These are phyloP conservation scores for Lachnellula occidentalis DNA, from an alignment of 2,329 filamentous ascomycete species.

Conservation along the genomic window DNA sequence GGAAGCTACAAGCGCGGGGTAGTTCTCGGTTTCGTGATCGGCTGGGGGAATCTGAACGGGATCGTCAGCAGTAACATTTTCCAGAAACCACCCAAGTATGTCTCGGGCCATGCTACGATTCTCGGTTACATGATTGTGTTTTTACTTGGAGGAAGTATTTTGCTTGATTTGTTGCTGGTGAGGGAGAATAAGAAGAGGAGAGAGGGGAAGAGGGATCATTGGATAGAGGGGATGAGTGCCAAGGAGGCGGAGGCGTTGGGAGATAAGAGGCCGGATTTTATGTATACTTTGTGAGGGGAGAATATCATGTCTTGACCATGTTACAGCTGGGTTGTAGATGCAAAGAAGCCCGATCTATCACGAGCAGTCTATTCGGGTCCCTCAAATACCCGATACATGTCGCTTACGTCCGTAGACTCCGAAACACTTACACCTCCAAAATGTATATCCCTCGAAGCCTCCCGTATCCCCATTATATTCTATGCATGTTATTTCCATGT, in stretches of 20 bases:
- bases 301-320: no score
- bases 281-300: slow-evolving; percentile 43
- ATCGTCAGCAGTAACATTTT: slow-evolving; percentile 60
- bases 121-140: slow-evolving; percentile 67
- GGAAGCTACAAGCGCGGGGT: slow-evolving; percentile 87
- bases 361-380: no score
- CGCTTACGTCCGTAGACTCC: no score
- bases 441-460: no score
- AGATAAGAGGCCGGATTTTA: slow-evolving; percentile 64
- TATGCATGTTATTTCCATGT: no score
- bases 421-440: no score
- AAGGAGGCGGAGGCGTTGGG: slow-evolving; percentile 61
- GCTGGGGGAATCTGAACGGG: slow-evolving; percentile 87
- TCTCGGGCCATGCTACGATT: slow-evolving; percentile 68
- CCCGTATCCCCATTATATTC: no score
- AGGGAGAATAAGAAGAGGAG: slow-evolving; percentile 63
- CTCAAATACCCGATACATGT: no score
- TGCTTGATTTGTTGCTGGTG: slow-evolving; percentile 58
- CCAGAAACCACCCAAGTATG: slow-evolving; percentile 46
- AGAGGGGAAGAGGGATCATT: slow-evolving; percentile 57
- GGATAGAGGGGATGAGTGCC: slow-evolving; percentile 55
- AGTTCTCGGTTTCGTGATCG: slow-evolving; percentile 79
- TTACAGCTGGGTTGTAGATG: no score
- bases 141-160: slow-evolving; percentile 60
- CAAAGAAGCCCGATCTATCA: no score